Percentiles rank a stretch among this genome's conserved stretches.
Conservation (phyloP, 1,139 yeast genomes). For the Pichia sp. region DNA sequence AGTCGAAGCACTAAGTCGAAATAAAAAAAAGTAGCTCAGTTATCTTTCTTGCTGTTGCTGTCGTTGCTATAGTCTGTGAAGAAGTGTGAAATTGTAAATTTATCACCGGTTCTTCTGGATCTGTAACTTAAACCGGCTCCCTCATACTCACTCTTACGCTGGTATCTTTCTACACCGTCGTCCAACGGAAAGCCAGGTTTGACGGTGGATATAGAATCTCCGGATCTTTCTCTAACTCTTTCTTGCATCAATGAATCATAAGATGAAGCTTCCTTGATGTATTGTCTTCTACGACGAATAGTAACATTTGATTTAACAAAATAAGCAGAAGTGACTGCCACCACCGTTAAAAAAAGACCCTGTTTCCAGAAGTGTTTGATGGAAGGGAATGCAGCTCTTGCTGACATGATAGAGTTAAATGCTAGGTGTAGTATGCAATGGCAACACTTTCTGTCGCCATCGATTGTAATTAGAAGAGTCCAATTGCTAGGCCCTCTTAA, state of each 20-base stretch:
- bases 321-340: conserved; percentile 32
- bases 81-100: conserved; percentile 24
- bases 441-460: no score
- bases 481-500: no score
- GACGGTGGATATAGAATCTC: conserved; percentile 33
- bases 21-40: background rate
- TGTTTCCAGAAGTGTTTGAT: conserved; percentile 32
- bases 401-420: background rate
- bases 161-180: conserved; percentile 25
- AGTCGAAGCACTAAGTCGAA: no score
- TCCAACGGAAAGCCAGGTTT: conserved; percentile 42
- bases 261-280: conserved; percentile 32
- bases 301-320: conserved; percentile 33
- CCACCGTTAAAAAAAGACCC: conserved; percentile 24
- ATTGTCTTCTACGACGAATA: conserved; percentile 32
- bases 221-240: conserved; percentile 20
- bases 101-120: conserved; percentile 46
- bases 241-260: conserved; percentile 30
- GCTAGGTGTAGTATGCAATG: no score
- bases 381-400: conserved; percentile 17
- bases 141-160: conserved; percentile 57
- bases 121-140: conserved; percentile 60
- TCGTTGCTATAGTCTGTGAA: conserved; percentile 18
- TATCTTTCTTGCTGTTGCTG: conserved; percentile 4
- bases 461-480: no score